Evolutionary conservation across 2,329 filamentous ascomycete species (phyloP).

Genomic region (Neurospora sp.): DNA sequence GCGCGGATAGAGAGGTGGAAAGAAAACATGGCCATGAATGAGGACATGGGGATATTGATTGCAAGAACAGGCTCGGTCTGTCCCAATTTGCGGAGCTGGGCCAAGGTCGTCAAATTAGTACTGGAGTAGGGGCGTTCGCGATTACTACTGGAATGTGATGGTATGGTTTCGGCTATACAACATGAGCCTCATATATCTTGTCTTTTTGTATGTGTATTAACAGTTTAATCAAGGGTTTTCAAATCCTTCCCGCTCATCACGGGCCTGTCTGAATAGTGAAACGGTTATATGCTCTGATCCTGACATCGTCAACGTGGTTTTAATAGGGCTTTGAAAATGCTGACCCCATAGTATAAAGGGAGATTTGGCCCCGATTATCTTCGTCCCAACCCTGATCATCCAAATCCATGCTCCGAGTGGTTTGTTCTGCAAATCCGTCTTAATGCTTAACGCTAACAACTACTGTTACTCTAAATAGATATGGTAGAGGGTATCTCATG

Average conservation of each 20-base stretch:
- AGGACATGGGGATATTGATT: neutral
- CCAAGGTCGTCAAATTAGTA: neutral
- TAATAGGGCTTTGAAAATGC: neutral
- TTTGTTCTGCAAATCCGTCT: neutral
- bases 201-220: neutral
- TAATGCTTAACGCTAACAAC: neutral
- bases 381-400: neutral
- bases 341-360: neutral
- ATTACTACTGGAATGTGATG: neutral
- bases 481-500: conserved; percentile 14
- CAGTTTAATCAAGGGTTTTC: neutral
- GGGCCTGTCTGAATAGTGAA: neutral
- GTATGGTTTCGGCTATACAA: neutral
- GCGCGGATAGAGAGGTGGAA: neutral
- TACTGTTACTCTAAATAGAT: neutral
- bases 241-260: neutral
- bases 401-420: neutral
- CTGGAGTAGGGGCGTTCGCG: neutral
- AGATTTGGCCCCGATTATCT: neutral
- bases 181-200: neutral
- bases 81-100: neutral
- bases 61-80: neutral
- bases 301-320: neutral
- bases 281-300: neutral
- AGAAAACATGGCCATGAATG: neutral